phyloP scores from a whole-genome alignment of 768 basidiomycete species.

The Pholiota molesta region DNA sequence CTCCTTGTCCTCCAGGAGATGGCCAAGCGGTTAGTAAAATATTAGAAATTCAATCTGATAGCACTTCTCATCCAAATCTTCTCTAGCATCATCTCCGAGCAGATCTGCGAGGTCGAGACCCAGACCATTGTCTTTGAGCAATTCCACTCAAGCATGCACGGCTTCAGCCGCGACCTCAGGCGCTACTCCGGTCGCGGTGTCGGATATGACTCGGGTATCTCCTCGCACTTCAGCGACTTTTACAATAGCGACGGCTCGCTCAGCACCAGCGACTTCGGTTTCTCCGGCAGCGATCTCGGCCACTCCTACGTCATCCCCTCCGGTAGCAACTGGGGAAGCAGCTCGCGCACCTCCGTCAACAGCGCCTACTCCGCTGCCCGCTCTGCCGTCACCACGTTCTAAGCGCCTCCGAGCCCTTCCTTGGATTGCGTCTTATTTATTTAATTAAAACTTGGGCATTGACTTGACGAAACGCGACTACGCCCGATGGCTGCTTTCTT shows the following conservation, averaged over 20 bases:
- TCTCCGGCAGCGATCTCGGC: conserved; percentile 42
- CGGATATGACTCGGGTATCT: conserved; percentile 42
- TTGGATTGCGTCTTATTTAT: neutral
- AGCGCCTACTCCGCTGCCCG: conserved; percentile 35
- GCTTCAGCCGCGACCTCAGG: conserved; percentile 44
- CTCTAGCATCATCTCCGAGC: conserved; percentile 45
- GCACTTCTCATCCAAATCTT: neutral
- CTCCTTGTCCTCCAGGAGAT: conserved; percentile 48
- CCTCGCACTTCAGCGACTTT: conserved; percentile 35
- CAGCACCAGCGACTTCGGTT: conserved; percentile 41
- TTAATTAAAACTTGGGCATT: conserved; percentile 17
- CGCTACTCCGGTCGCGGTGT: conserved; percentile 40
- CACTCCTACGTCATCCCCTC: conserved; percentile 36
- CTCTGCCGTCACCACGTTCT: conserved; percentile 28
- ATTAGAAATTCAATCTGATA: neutral
- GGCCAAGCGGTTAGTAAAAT: conserved; percentile 41
- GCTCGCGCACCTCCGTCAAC: conserved; percentile 32
- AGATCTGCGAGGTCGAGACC: conserved; percentile 52
- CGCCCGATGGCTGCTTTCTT: conserved; percentile 1
- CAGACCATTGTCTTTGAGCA: conserved; percentile 49
- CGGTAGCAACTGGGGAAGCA: conserved; percentile 43
- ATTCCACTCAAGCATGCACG: conserved; percentile 40
- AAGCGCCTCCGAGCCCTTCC: neutral
- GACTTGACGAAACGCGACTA: neutral
- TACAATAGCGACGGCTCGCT: conserved; percentile 39